Base-by-base conservation (phyloP, 371 early-diverging fungal species). In the Choanephora cucurbitarum region DNA sequence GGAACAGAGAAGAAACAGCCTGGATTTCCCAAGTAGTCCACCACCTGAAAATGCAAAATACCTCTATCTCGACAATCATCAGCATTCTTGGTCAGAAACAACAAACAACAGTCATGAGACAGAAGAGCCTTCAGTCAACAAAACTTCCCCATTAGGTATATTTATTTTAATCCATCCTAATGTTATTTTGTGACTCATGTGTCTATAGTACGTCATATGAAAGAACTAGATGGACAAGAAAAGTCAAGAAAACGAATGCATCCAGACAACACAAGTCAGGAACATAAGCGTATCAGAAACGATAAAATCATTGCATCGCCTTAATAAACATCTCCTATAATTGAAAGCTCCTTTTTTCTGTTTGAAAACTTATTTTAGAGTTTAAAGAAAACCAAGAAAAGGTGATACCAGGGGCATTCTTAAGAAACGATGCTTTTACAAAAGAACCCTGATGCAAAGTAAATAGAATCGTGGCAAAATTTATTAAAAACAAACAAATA, bases 111-210 rank as follows among this genome's bases (percentile, higher is more conserved):
- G 18, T 49, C 45, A 45, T 23, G 22, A 28, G 8, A 45, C 9
- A 4, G 23, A 21, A 15, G 32, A 32, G 31, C 9, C 32, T 5
- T 8, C 24, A 32, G 13, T 28, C 7, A 43, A 43, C 49, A 57
- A 57, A 22, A 22, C 31, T 32, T 15, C 40, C n/a, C 42, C 56
- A 31, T 42, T 55, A 55, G 56, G 56, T 55, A 37, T 37, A 2
- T 32, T 40, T 39, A 8, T 45, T 46, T 37, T 39, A 46, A 31
- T 46, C 4, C 2, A 43, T 19, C 14, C 15, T 28, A 17, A 11
- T 6, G 14, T 9, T 33, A n/a, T 72, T 69, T 45, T 61, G 64
- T 50, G 55, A 67, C 21, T 69, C 66, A 2, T 66, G 69, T 19
- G 66, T 69, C 43, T 58, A 11, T 13, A 37, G 37, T 14, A 37